Evolutionary conservation across 202 grass and related monocot genomes (phyloP).

Genomic region (Eragrostis tef): DNA sequence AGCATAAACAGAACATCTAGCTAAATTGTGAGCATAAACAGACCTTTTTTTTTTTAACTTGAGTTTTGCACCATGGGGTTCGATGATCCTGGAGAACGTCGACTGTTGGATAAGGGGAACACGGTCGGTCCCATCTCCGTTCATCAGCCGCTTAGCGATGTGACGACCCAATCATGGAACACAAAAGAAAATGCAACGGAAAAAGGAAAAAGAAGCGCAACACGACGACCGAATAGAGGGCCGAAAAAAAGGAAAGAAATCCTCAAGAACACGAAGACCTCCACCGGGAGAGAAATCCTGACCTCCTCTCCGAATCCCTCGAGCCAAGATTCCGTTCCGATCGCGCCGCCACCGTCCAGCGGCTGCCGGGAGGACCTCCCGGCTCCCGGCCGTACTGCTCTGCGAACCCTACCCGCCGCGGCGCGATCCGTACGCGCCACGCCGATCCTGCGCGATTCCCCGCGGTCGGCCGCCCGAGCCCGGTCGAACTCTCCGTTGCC

Average conservation of each 20-base stretch:
- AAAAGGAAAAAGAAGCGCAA: background rate
- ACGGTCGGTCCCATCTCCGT: background rate
- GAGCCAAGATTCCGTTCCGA: slow-evolving; percentile 3
- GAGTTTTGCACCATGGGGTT: too few relatives aligned
- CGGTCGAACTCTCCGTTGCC: background rate
- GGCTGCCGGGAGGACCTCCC: background rate
- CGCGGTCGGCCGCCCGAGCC: background rate
- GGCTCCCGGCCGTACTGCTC: background rate
- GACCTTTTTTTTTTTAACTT: too few relatives aligned
- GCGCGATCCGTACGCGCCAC: slow-evolving; percentile 3
- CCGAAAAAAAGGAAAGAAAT: background rate
- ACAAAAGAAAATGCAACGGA: background rate
- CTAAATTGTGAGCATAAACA: too few relatives aligned
- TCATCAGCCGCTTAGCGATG: background rate
- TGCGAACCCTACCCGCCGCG: slow-evolving; percentile 6
- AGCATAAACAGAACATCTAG: too few relatives aligned
- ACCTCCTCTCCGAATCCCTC: background rate
- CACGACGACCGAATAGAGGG: background rate
- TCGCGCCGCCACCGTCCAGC: slow-evolving; percentile 6
- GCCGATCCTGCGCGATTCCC: slow-evolving; percentile 3
- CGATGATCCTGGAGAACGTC: too few relatives aligned
- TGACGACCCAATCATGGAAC: background rate
- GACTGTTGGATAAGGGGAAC: background rate
- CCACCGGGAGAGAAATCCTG: background rate
- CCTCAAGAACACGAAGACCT: background rate